Percentiles rank a stretch among this genome's conserved stretches.
Conservation (phyloP, 805 yeast genomes). For the Kazachstania taianensis region DNA sequence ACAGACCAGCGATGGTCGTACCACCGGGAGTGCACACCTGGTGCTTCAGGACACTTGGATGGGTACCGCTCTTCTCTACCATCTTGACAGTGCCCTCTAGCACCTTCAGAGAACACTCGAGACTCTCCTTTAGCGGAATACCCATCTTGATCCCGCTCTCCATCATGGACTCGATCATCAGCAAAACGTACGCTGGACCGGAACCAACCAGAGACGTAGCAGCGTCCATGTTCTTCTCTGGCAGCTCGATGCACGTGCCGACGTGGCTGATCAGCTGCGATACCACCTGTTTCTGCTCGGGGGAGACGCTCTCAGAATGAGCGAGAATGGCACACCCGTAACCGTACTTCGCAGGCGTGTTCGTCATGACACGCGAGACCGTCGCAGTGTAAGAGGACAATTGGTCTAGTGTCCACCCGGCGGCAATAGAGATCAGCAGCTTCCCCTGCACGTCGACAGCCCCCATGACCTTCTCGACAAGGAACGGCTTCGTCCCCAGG, state of each 20-base stretch:
- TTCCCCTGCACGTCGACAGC: constrained; percentile 43
- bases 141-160: constrained; percentile 96
- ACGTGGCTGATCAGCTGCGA: constrained; percentile 45
- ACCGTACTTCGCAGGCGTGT: constrained; percentile 90
- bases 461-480: constrained; percentile 52
- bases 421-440: constrained; percentile 70
- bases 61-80: constrained; percentile 72
- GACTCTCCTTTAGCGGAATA: constrained; percentile 73
- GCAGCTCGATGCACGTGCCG: constrained; percentile 52
- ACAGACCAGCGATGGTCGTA: constrained; percentile 89
- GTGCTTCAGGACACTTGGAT: constrained; percentile 81
- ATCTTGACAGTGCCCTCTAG: constrained; percentile 89
- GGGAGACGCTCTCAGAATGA: constrained; percentile 43
- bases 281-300: constrained; percentile 30
- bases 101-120: constrained; percentile 83
- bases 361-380: constrained; percentile 93
- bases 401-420: constrained; percentile 83
- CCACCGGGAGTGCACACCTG: constrained; percentile 97
- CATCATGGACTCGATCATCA: constrained; percentile 82
- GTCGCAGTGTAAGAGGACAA: constrained; percentile 40
- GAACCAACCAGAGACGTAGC: constrained; percentile 93
- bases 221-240: constrained; percentile 92
- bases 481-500: constrained; percentile 82
- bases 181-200: constrained; percentile 88
- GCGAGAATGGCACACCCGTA: constrained; percentile 92